Conservation (phyloP, 805 yeast genomes). For the Spathaspora passalidarum region DNA sequence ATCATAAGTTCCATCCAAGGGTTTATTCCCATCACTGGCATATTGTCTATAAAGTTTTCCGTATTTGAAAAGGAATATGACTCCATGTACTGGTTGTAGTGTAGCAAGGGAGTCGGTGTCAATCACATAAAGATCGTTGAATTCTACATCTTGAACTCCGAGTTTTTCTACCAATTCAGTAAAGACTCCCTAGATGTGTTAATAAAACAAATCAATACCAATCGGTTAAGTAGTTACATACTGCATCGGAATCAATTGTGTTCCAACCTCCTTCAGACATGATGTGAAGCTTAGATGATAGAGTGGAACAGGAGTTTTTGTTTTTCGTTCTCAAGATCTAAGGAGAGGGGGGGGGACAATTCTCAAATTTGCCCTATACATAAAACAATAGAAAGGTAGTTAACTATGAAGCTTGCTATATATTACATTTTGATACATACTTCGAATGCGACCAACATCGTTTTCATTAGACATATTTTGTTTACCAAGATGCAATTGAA, state of each 20-base stretch:
- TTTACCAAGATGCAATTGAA: too few species aligned
- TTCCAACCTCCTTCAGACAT: slow-evolving; percentile 45
- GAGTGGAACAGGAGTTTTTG: not conserved
- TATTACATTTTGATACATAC: too few species aligned
- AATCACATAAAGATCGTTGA: slow-evolving; percentile 55
- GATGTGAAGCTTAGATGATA: not conserved
- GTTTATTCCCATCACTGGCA: slow-evolving; percentile 27
- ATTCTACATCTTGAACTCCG: slow-evolving; percentile 50
- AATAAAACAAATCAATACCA: slow-evolving; percentile 3
- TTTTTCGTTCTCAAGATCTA: not conserved
- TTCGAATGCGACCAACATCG: too few species aligned
- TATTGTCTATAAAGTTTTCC: slow-evolving; percentile 35
- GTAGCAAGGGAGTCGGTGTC: slow-evolving; percentile 41
- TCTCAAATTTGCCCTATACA: too few species aligned
- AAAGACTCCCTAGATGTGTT: slow-evolving; percentile 49
- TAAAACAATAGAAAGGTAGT: too few species aligned
- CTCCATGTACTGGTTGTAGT: slow-evolving; percentile 51
- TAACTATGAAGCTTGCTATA: too few species aligned
- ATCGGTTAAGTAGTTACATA: slow-evolving; percentile 15
- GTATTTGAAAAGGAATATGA: slow-evolving; percentile 62
- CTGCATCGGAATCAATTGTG: slow-evolving; percentile 65
- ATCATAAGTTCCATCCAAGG: slow-evolving; percentile 46
- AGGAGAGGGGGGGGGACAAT: too few species aligned
- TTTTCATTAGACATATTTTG: too few species aligned
- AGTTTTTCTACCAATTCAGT: slow-evolving; percentile 58